Percentiles rank a stretch among this genome's conserved stretches.
Evolutionary conservation across 805 yeast genomes (phyloP).

Genomic region (Hagleromyces aurorensis): DNA sequence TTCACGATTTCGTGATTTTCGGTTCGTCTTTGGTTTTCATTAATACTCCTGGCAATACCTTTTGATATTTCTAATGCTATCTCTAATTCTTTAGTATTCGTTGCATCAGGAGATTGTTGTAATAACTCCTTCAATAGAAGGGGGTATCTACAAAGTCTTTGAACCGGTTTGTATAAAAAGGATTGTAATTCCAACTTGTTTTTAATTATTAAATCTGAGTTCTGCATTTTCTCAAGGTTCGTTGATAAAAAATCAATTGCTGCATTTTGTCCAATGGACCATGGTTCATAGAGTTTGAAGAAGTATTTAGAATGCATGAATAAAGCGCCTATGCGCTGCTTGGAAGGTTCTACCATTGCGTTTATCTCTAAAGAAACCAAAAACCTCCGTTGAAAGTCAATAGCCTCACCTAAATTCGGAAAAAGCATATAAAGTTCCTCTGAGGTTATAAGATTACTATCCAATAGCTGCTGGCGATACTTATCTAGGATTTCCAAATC

Average conservation of each 20-base stretch:
- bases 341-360: conserved; percentile 59
- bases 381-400: conserved; percentile 89
- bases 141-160: conserved; percentile 93
- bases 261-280: conserved; percentile 84
- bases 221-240: conserved; percentile 40
- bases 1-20: conserved; percentile 72
- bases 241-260: conserved; percentile 71
- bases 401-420: conserved; percentile 74
- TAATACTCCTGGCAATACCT: conserved; percentile 78
- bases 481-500: conserved; percentile 69
- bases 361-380: conserved; percentile 85
- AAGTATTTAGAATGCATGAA: conserved; percentile 81
- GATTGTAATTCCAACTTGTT: conserved; percentile 87
- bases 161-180: conserved; percentile 88
- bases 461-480: conserved; percentile 61
- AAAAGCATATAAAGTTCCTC: conserved; percentile 77
- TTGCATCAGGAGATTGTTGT: conserved; percentile 46
- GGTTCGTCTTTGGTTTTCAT: conserved; percentile 87
- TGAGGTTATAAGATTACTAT: conserved; percentile 59
- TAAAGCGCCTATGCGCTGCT: conserved; percentile 82
- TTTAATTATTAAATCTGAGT: conserved; percentile 57
- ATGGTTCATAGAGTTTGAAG: conserved; percentile 84
- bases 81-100: conserved; percentile 57
- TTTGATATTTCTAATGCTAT: conserved; percentile 67
- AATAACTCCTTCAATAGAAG: conserved; percentile 67